Evolutionary conservation across 164 flowering plant species (phyloP).

Genomic region (Berberis vulgaris): DNA sequence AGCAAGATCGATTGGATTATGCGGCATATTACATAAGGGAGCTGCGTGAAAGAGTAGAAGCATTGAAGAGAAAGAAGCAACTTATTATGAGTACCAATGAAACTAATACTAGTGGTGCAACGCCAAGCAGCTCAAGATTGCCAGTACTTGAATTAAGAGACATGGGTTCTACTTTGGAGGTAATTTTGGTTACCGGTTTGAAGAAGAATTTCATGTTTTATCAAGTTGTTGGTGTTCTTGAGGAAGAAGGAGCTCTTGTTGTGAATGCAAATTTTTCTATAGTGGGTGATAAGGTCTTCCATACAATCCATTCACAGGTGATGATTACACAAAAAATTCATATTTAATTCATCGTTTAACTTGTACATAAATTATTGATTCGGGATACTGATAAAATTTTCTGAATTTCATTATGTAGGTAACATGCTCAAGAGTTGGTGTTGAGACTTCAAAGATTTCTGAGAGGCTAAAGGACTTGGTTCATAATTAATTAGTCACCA

Average conservation of each 20-base stretch:
- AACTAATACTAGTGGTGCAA: background rate
- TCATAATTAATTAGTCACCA: background rate
- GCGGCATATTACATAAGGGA: conserved; percentile 29
- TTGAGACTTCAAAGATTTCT: conserved; percentile 36
- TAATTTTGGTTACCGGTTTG: conserved; percentile 31
- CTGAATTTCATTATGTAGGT: conserved; percentile 22
- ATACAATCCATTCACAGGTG: conserved; percentile 23
- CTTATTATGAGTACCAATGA: conserved; percentile 11
- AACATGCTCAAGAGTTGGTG: conserved; percentile 39
- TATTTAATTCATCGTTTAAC: background rate
- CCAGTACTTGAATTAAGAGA: conserved; percentile 39
- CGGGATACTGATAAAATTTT: background rate
- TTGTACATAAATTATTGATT: background rate
- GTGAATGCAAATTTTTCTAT: conserved; percentile 27
- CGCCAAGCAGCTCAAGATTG: conserved; percentile 3
- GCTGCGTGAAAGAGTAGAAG: conserved; percentile 26
- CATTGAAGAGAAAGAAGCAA: conserved; percentile 22
- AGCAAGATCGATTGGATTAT: conserved; percentile 28
- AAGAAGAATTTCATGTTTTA: conserved; percentile 30
- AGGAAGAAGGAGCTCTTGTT: conserved; percentile 48
- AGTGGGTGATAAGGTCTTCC: conserved; percentile 29
- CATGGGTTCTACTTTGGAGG: conserved; percentile 26
- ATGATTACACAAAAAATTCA: background rate
- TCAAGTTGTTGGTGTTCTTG: conserved; percentile 36
- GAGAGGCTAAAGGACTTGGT: conserved; percentile 35